Conservation (phyloP, 2,329 filamentous ascomycete genomes). For the Ceratocystis smalleyi region DNA sequence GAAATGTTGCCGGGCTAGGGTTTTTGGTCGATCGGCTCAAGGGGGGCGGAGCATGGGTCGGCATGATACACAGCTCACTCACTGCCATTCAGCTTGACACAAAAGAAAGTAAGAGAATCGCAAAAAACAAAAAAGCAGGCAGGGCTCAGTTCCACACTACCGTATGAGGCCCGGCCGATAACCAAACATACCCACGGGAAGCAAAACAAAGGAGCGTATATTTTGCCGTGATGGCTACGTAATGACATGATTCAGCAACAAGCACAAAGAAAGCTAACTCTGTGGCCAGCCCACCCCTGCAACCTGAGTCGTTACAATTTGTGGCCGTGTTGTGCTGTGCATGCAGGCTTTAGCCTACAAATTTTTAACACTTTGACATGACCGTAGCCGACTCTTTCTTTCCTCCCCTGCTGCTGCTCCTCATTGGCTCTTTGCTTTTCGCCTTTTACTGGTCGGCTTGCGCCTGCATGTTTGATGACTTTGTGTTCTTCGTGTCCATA, state of each 20-base stretch:
- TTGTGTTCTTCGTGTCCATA: neutral
- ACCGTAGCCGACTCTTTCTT: neutral
- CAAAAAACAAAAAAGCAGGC: neutral
- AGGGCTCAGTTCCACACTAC: neutral
- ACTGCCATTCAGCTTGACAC: neutral
- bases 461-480: neutral
- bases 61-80: neutral
- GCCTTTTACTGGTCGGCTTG: neutral
- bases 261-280: neutral
- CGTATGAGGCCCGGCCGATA: neutral
- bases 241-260: neutral
- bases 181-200: neutral
- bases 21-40: neutral
- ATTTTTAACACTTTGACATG: neutral
- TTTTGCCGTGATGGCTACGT: neutral
- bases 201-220: neutral
- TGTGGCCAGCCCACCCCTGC: neutral
- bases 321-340: conserved; percentile 3
- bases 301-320: neutral
- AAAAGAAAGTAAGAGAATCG: neutral
- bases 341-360: neutral
- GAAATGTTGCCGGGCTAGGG: neutral
- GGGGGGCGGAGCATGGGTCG: neutral
- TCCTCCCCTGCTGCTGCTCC: neutral
- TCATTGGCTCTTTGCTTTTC: neutral